A percentile compares a stretch with the other conserved stretches of the same genome.
Conservation (phyloP, 2,329 filamentous ascomycete species). For the Beauveria varroae region DNA sequence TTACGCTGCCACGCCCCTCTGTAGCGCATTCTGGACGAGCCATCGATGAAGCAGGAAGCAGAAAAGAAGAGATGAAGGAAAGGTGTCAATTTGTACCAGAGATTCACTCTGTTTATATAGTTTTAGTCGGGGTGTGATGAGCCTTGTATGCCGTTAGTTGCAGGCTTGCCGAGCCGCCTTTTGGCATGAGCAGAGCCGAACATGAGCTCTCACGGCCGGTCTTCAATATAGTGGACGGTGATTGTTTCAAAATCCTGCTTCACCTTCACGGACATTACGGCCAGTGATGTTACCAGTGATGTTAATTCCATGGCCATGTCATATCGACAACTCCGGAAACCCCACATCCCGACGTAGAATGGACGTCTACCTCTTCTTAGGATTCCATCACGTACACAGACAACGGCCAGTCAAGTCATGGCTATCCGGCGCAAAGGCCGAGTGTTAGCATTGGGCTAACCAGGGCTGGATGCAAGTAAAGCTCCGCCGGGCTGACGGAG, state of each 20-base stretch:
- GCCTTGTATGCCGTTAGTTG: no score
- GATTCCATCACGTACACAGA: neutral
- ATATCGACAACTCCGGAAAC: neutral
- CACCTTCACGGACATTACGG: neutral
- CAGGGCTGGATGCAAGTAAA: conserved; percentile 2
- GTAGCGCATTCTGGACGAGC: no score
- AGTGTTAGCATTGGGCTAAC: neutral
- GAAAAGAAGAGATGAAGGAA: no score
- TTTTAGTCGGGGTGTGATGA: no score
- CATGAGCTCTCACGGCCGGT: neutral
- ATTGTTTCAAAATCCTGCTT: neutral
- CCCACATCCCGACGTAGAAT: neutral
- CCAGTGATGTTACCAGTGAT: no score
- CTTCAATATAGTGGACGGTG: neutral
- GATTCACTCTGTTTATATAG: no score
- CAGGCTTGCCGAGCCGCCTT: no score
- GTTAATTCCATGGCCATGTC: no score
- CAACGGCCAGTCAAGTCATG: neutral
- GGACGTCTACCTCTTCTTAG: neutral
- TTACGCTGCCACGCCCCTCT: no score
- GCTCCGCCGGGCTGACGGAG: neutral
- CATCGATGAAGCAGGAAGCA: no score
- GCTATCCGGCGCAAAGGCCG: neutral
- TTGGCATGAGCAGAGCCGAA: no score
- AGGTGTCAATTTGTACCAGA: no score